Base-by-base conservation (phyloP, 1,139 yeast genomes). In the Yamadazyma diospyri region DNA sequence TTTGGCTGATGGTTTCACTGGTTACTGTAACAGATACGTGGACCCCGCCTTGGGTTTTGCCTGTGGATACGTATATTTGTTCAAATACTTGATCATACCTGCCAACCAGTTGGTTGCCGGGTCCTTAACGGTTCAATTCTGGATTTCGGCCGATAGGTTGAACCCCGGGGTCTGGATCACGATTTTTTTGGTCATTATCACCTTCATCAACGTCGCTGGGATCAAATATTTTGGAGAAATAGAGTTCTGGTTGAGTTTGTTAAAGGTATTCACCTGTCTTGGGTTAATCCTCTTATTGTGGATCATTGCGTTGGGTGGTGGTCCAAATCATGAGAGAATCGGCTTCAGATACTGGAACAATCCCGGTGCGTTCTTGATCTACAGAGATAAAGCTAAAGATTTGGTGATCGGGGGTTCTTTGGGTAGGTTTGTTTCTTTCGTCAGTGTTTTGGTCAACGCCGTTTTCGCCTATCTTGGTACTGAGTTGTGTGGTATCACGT, bases 391-490 rank as follows among this genome's bases (percentile, higher is more conserved):
- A 2, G 26, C 57, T 3, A 57, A 60, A 33, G 40, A 43, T 33
- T 45, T 53, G 17, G 40, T 39, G 3, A 50, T 53, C 39, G 47
- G 16, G 16, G 59, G 57, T 16, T 36, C 50, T 10, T 53, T 39
- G 11, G 73, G 72, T 25, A 48, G 62, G 42, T 81, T 82, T 50
- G 82, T 81, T 27, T 59, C 86, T 0, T 81, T 80, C 49, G 74
- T 75, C 40, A 69, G 83, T 8, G 84, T 77, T 11, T 67, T 81
- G 46, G 87, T 81, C 36, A 73, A 78, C 37, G 84, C 88, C n/a
- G 80, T 81, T 8, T 82, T 82, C 51, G 84, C 87, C 18, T 84
- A 72, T 54, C 66, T 77, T 36, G 94, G 94, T 52, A 78, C 87
- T n/a, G 94, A 84, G 59, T 65, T 82, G 47, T 57, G 63, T 41